Evolutionary conservation across 2,329 filamentous ascomycete genomes (phyloP), one percentile per base, ranked within the genome.

Genomic region (Diaporthe vexans): DNA sequence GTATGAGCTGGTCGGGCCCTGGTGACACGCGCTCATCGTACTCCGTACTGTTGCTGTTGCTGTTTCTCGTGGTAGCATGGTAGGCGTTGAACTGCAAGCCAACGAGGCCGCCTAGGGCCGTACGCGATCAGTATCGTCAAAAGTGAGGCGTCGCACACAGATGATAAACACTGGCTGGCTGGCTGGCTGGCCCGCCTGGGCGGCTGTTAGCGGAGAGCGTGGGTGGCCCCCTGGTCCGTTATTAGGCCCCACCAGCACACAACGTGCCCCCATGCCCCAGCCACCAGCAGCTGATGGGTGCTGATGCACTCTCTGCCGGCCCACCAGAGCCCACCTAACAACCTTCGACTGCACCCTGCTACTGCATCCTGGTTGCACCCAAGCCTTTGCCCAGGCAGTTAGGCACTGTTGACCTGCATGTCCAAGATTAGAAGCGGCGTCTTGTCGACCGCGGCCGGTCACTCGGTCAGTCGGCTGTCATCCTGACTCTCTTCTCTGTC

Each of bases 1-100:
- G 71, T 81, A 78, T 77, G 79, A 79, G 70, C 74, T 82, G 56
- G 40, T 76, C n/a, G 70, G 48, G 59, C 76, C 74, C 54, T 59
- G 51, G 46, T 56, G 21, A 33, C 29, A 33, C 13, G 37, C 37
- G 37, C 37, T 40, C 15, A 40, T 5, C 7, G 29, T 33, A 7
- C 29, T n/a, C n/a, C n/a, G n/a, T n/a, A n/a, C n/a, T n/a, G n/a
- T n/a, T n/a, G n/a, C n/a, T 33, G 29, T 33, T 33, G 29, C 29
- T 33, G 29, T 33, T 33, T 33, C 10, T 37, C 37, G 37, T 37
- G 10, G 37, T 6, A 13, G 37, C 10, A 37, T 37, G 37, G 13
- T 37, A 13, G 37, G 29, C 29, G 29, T 33, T 33, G 29, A 33
- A 33, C 29, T 33, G 29, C 29, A 33, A 33, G 29, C 29, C 3